Conservation (phyloP, 768 basidiomycete genomes). For the Galerina marginata region DNA sequence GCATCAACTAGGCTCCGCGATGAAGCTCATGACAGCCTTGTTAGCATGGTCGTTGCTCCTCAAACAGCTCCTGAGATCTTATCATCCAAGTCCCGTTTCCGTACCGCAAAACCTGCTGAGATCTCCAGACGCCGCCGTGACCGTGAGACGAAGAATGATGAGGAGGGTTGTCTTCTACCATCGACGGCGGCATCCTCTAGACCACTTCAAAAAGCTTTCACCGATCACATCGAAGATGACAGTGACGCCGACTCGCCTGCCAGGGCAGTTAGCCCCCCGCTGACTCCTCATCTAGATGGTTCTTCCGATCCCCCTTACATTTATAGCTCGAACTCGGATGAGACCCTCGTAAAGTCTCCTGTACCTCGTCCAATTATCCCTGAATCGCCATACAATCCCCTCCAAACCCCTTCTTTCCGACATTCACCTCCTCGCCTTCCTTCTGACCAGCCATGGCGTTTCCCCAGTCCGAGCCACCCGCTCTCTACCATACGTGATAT, state of each 20-base stretch:
- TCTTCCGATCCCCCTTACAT: slow-evolving; percentile 35
- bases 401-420: slow-evolving; percentile 75
- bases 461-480: slow-evolving; percentile 80
- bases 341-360: slow-evolving; percentile 32
- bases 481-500: slow-evolving; percentile 67
- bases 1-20: slow-evolving; percentile 31
- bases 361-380: slow-evolving; percentile 46
- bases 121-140: slow-evolving; percentile 25
- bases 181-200: slow-evolving; percentile 26
- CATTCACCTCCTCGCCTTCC: slow-evolving; percentile 78
- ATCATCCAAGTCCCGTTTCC: slow-evolving; percentile 52
- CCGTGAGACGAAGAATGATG: slow-evolving; percentile 24
- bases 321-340: slow-evolving; percentile 26
- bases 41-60: slow-evolving; percentile 46
- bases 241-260: slow-evolving; percentile 23
- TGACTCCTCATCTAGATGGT: slow-evolving; percentile 36
- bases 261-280: slow-evolving; percentile 40
- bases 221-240: slow-evolving; percentile 18
- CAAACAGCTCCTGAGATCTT: slow-evolving; percentile 38
- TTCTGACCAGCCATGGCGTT: slow-evolving; percentile 84
- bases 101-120: slow-evolving; percentile 36
- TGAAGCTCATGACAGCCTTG: slow-evolving; percentile 47
- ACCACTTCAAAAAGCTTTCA: slow-evolving; percentile 29
- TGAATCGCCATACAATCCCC: slow-evolving; percentile 78
- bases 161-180: slow-evolving; percentile 9